Percentiles rank a stretch among this genome's conserved stretches.
These are phyloP conservation scores for Saitozyma sp. DNA, from an alignment of 768 basidiomycete species.

Conservation along the genomic window DNA sequence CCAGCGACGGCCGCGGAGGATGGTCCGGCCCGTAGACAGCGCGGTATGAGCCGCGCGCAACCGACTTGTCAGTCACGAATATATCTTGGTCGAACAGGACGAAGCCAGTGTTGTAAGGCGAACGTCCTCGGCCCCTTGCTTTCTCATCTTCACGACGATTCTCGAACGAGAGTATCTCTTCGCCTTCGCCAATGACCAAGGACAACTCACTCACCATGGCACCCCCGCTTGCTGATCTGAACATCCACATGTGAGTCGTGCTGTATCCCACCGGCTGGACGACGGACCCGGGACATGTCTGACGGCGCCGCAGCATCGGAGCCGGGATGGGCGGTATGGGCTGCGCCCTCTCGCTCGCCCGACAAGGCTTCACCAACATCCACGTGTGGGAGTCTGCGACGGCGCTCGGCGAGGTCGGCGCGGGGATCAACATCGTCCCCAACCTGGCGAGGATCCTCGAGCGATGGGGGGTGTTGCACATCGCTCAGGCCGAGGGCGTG, in stretches of 20 bases:
- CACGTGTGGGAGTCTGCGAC: slow-evolving; percentile 49
- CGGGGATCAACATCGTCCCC: slow-evolving; percentile 54
- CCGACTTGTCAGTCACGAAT: too few species aligned
- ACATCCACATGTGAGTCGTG: slow-evolving; percentile 4
- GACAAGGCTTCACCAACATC: slow-evolving; percentile 48
- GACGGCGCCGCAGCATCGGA: background rate
- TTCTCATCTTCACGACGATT: too few species aligned
- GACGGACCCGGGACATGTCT: background rate
- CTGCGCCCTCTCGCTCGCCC: slow-evolving; percentile 48
- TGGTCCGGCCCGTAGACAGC: too few species aligned
- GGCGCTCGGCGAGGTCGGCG: slow-evolving; percentile 52
- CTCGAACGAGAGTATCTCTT: too few species aligned
- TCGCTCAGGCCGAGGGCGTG: slow-evolving; percentile 46
- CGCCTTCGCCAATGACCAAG: too few species aligned
- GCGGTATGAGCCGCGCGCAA: too few species aligned
- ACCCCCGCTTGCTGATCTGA: too few species aligned
- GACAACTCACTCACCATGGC: too few species aligned
- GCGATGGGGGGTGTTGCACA: slow-evolving; percentile 46
- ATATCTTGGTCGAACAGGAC: too few species aligned
- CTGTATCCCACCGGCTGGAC: background rate
- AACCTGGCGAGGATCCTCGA: slow-evolving; percentile 52
- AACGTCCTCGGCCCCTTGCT: too few species aligned
- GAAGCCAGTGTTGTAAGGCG: too few species aligned
- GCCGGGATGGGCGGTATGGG: slow-evolving; percentile 45
- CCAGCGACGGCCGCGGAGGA: too few species aligned